A percentile compares a stretch with the other conserved stretches of the same genome.
Evolutionary conservation across 1,284 basidiomycete species (phyloP).

Genomic region (Heliocybe sulcata): DNA sequence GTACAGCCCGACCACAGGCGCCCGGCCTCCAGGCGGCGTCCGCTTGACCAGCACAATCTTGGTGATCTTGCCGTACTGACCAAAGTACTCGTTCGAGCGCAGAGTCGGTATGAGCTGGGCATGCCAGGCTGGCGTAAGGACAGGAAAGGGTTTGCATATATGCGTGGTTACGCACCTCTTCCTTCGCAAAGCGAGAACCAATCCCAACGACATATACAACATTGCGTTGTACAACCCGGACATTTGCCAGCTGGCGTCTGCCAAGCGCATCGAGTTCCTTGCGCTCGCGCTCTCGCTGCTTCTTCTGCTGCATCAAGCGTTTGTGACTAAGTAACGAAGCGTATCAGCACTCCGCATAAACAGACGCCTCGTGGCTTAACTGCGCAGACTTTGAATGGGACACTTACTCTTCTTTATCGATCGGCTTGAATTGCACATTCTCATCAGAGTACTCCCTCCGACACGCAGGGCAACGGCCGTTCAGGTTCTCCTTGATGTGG

Average conservation of each 20-base stretch:
- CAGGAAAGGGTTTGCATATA: slow-evolving; percentile 5
- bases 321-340: slow-evolving; percentile 64
- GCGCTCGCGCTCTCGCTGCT: slow-evolving; percentile 90
- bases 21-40: slow-evolving; percentile 64
- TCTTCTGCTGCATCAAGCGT: slow-evolving; percentile 93
- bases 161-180: slow-evolving; percentile 66
- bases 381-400: too few relatives aligned
- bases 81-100: slow-evolving; percentile 95
- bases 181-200: slow-evolving; percentile 83
- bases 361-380: too few relatives aligned
- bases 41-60: slow-evolving; percentile 95
- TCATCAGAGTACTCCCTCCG: slow-evolving; percentile 92
- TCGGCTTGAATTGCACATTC: slow-evolving; percentile 91
- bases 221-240: slow-evolving; percentile 94
- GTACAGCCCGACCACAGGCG: slow-evolving; percentile 87
- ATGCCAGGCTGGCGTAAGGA: slow-evolving; percentile 9
- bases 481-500: slow-evolving; percentile 95
- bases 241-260: slow-evolving; percentile 86
- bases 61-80: slow-evolving; percentile 97
- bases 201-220: slow-evolving; percentile 97
- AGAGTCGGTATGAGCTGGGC: slow-evolving; percentile 87
- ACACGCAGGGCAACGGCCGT: slow-evolving; percentile 96
- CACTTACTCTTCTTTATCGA: slow-evolving; percentile 91
- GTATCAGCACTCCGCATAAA: slow-evolving; percentile 6
- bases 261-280: slow-evolving; percentile 91